Evolutionary conservation across 371 early-diverging fungal genomes (phyloP), one percentile per base, ranked within the genome.

Genomic region (Homolaphlyctis polyrhiza): DNA sequence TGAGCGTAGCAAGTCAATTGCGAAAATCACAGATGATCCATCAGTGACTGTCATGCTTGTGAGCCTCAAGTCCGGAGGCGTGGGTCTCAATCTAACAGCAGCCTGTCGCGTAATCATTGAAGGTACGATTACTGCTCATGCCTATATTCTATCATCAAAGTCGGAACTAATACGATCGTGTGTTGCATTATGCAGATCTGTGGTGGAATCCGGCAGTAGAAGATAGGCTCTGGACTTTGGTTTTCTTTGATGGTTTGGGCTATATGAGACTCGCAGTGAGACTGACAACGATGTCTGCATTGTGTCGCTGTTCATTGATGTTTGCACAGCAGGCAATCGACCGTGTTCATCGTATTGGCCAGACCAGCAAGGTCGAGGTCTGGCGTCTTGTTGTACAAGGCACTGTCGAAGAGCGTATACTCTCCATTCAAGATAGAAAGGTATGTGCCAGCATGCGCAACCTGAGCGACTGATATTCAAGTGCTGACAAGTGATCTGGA

Each of bases 11-110:
- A 71, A 71, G 28, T 85, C 86, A 0, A 60, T 91, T 13, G 50
- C 76, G 16, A 45, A 66, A 16, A 92, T 94, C 68, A 74, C 80
- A 21, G 59, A 54, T 4, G 81, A 85, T 33, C 82, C 78, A 65
- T 65, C 68, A 23, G 70, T 78, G 0, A 70, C 66, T 2, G 86
- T 94, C 2, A 71, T 96, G 27, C 73, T 96, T 29, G 85, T 94
- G 59, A 91, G 92, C 66, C 76, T 95, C 36, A 87, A 89, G 64
- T 91, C 94, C 30, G 89, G 91, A 50, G 95, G 94, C 29, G 90
- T 96, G 13, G 97, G 95, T 0, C 72, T 96, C 35, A 95, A 95
- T 66, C 66, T 96, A 65, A 92, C 92, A 0, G 76, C 79, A 28
- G 95, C 95, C 0, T 86, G 70, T 55, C 83, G 88, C 1, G 91